Evolutionary conservation across 805 yeast genomes (phyloP).

Genomic region (Ogataea methanolica): DNA sequence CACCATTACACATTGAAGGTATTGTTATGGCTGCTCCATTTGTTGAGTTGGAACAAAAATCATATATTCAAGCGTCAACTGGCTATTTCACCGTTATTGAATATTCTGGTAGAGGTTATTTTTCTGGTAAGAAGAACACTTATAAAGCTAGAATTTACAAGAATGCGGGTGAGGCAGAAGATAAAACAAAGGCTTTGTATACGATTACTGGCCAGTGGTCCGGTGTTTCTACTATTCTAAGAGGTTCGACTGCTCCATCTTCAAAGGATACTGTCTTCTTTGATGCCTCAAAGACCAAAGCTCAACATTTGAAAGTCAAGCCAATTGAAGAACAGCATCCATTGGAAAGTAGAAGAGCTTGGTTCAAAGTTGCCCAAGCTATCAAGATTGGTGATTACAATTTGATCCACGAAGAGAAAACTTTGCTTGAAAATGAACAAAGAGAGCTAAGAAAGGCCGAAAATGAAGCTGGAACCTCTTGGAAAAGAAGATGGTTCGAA

Average conservation of each 20-base stretch:
- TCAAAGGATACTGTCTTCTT: conserved; percentile 52
- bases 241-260: conserved; percentile 45
- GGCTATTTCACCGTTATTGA: conserved; percentile 75
- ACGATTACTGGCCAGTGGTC: conserved; percentile 94
- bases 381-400: conserved; percentile 72
- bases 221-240: conserved; percentile 58
- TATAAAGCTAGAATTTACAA: conserved; percentile 80
- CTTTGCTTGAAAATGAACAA: conserved; percentile 77
- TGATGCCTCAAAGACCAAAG: conserved; percentile 48
- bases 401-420: conserved; percentile 68
- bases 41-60: conserved; percentile 87
- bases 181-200: conserved; percentile 61
- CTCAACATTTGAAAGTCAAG: conserved; percentile 64
- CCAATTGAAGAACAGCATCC: conserved; percentile 77
- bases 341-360: conserved; percentile 83
- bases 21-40: conserved; percentile 86
- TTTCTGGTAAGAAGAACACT: conserved; percentile 89
- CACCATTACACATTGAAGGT: conserved; percentile 94
- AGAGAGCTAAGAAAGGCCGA: conserved; percentile 78
- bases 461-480: conserved; percentile 51
- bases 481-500: conserved; percentile 86
- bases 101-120: conserved; percentile 90
- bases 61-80: conserved; percentile 76
- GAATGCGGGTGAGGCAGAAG: conserved; percentile 42
- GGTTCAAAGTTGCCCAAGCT: conserved; percentile 88